phyloP scores from a whole-genome alignment of 352 stramenopile species.

The Phytophthora ohioensis region DNA sequence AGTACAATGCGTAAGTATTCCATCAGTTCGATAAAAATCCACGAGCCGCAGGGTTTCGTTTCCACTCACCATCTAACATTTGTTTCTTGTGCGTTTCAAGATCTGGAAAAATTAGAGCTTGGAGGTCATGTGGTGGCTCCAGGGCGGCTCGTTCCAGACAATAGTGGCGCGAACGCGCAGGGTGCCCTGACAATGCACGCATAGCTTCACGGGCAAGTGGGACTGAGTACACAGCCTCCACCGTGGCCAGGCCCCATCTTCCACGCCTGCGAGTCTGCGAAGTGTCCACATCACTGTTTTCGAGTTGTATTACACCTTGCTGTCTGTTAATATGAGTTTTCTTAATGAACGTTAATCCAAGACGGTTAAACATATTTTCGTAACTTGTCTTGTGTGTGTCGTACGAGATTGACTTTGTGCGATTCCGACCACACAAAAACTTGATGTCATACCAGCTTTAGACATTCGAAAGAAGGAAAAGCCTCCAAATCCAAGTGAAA shows the following conservation, averaged over 20 bases:
- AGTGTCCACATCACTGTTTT: neutral
- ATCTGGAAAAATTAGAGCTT: too few relatives aligned
- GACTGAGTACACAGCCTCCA: slow-evolving; percentile 4
- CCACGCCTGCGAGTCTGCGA: neutral
- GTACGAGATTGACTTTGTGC: neutral
- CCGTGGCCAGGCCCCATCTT: neutral
- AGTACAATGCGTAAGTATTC: too few relatives aligned
- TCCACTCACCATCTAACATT: too few relatives aligned
- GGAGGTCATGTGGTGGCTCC: too few relatives aligned
- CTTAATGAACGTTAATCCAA: slow-evolving; percentile 9
- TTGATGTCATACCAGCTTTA: slow-evolving; percentile 18
- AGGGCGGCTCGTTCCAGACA: too few relatives aligned
- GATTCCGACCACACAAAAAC: neutral
- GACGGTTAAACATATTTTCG: neutral
- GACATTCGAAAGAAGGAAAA: slow-evolving; percentile 6
- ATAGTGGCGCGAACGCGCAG: too few relatives aligned
- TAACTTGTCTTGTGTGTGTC: slow-evolving; percentile 12
- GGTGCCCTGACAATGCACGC: too few relatives aligned
- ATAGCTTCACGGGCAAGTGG: slow-evolving; percentile 7
- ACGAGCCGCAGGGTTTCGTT: too few relatives aligned
- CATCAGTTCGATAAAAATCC: too few relatives aligned
- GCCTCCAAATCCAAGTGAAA: slow-evolving; percentile 14
- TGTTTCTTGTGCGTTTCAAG: too few relatives aligned
- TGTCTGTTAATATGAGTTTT: slow-evolving; percentile 16
- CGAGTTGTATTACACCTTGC: slow-evolving; percentile 4